Evolutionary conservation across 2,329 filamentous ascomycete species (phyloP), one percentile per base, ranked within the genome.

Genomic region (Cordyceps javanica): DNA sequence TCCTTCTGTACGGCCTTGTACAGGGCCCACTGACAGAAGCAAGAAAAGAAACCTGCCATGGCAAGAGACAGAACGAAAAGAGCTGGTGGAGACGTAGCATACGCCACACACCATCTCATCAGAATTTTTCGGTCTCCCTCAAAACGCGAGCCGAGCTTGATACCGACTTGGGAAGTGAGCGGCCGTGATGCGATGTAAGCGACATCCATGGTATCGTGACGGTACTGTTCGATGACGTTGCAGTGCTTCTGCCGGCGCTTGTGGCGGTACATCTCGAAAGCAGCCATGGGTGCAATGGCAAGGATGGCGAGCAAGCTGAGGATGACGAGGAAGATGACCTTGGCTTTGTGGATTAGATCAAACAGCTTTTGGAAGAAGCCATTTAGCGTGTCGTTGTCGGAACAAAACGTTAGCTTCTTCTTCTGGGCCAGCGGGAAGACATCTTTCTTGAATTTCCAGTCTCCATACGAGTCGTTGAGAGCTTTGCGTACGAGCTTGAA

Each of bases 121-220:
- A 96, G 79, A 46, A 89, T 82, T 70, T 91, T 87, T 53, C 83
- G 81, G 63, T 87, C 74, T 71, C 82, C 72, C 55, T 81, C 82
- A 72, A 93, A 85, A 59, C 77, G 80, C 53, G 80, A 81, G 7
- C 89, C 83, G 21, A 89, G 64, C 72, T 82, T 87, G 69, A 96
- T 81, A 41, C 92, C 93, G 28, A 81, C 75, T 2, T 80, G 79
- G 1, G 90, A 83, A 1, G 91, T 90, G 64, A 87, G 84, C 1
- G 93, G 91, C 23, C 91, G 84, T 34, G 90, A 92, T 32, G 88
- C 85, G 63, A 97, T 88, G 73, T 97, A 96, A 42, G 96, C 83
- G 36, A 92, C 85, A 68, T 97, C 93, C 80, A 96, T 85, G 1
- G 88, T 82, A 66, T 97, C 91, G 68, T 86, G 85, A 30, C 83